These are phyloP conservation scores for Drechslerella coelobrocha DNA, from an alignment of 2,329 filamentous ascomycete genomes.

Conservation along the genomic window DNA sequence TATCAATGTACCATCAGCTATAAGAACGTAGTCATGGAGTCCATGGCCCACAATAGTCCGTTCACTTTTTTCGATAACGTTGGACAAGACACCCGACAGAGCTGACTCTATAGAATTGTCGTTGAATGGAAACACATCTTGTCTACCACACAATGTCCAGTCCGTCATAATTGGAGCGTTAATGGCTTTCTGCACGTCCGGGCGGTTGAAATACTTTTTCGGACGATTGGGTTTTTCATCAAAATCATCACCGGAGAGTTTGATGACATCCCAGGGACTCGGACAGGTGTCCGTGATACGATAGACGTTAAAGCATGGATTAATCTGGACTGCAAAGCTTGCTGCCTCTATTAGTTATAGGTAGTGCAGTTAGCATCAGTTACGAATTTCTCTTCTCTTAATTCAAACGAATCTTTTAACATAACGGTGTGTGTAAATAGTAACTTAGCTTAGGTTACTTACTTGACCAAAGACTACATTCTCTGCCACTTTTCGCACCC, in stretches of 20 bases:
- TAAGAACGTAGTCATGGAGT: conserved; percentile 71
- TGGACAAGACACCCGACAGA: conserved; percentile 69
- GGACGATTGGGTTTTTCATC: conserved; percentile 70
- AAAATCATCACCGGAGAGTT: conserved; percentile 51
- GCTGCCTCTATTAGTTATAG: conserved; percentile 65
- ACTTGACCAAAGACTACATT: conserved; percentile 36
- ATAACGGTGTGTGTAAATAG: too few species aligned
- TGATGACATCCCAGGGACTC: conserved; percentile 55
- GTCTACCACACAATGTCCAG: conserved; percentile 66
- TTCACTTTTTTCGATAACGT: conserved; percentile 74
- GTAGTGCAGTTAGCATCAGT: neutral
- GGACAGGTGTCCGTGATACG: conserved; percentile 70
- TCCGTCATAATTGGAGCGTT: conserved; percentile 67
- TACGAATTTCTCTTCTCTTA: too few species aligned
- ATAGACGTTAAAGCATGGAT: conserved; percentile 83
- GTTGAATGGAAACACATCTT: conserved; percentile 61
- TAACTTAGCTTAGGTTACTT: neutral
- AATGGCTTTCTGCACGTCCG: conserved; percentile 72
- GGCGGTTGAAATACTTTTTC: conserved; percentile 72
- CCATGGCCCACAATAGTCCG: conserved; percentile 78
- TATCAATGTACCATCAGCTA: conserved; percentile 73
- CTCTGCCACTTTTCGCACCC: neutral
- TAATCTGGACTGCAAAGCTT: conserved; percentile 65
- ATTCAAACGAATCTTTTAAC: too few species aligned
- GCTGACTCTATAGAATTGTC: conserved; percentile 64